Evolutionary conservation across 169 alveolate genomes (phyloP).

Genomic region (Eimeria zaria): DNA sequence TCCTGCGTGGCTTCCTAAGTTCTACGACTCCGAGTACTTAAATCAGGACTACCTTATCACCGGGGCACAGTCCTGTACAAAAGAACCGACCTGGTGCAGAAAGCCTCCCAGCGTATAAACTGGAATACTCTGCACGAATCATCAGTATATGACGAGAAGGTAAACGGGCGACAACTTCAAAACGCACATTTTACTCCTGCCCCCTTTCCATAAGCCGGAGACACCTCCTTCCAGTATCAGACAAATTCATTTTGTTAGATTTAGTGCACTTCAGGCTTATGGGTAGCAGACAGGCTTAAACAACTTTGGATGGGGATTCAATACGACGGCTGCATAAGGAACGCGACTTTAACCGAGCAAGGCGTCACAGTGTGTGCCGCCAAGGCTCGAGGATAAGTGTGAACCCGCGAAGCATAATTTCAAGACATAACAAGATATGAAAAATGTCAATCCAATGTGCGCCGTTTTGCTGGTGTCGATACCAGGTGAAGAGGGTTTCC

Average conservation of each 20-base stretch:
- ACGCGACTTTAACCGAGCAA: not conserved
- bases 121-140: not conserved
- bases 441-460: too few relatives aligned
- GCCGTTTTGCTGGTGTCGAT: not conserved
- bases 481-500: not conserved
- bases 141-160: not conserved
- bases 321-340: not conserved
- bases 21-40: not conserved
- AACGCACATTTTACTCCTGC: not conserved
- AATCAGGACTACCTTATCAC: not conserved
- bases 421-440: not conserved
- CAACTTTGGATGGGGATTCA: not conserved
- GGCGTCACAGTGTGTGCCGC: not conserved
- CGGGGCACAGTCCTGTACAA: not conserved
- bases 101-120: not conserved
- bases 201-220: not conserved
- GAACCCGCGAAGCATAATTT: not conserved
- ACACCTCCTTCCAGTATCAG: not conserved
- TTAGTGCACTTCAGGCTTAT: not conserved
- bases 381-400: not conserved
- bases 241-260: not conserved
- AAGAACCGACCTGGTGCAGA: not conserved
- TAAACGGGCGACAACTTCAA: not conserved
- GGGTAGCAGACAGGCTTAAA: not conserved
- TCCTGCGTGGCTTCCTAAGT: not conserved